Conservation (phyloP, 345 rosid genomes). For the Gossypium anomalum region DNA sequence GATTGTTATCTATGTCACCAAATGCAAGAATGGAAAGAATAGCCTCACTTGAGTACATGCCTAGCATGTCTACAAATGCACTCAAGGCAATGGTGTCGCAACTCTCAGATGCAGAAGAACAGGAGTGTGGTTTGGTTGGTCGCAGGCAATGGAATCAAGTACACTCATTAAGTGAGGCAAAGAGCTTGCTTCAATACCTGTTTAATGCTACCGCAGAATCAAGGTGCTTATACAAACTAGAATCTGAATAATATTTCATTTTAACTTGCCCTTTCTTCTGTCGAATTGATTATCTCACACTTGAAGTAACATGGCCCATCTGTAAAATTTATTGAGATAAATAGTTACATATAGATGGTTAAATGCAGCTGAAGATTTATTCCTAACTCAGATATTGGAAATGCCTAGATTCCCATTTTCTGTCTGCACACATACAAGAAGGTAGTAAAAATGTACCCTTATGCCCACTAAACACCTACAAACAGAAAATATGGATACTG, state of each 20-base stretch:
- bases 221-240: slow-evolving; percentile 39
- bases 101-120: slow-evolving; percentile 79
- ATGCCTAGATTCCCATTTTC: neutral
- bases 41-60: slow-evolving; percentile 65
- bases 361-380: neutral
- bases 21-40: slow-evolving; percentile 61
- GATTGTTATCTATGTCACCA: slow-evolving; percentile 53
- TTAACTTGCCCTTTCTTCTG: neutral
- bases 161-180: slow-evolving; percentile 68
- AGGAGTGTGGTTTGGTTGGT: slow-evolving; percentile 50
- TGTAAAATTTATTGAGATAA: neutral
- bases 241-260: slow-evolving; percentile 7
- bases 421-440: neutral
- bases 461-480: neutral
- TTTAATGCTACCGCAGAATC: slow-evolving; percentile 61
- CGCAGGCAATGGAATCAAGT: slow-evolving; percentile 69
- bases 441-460: neutral
- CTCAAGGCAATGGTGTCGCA: slow-evolving; percentile 76
- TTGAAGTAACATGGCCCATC: neutral
- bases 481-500: neutral
- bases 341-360: neutral
- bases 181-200: slow-evolving; percentile 65
- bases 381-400: neutral
- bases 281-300: neutral
- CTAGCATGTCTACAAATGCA: slow-evolving; percentile 62